Conservation (phyloP, 2,329 filamentous ascomycete genomes). For the Colletotrichum sp. region DNA sequence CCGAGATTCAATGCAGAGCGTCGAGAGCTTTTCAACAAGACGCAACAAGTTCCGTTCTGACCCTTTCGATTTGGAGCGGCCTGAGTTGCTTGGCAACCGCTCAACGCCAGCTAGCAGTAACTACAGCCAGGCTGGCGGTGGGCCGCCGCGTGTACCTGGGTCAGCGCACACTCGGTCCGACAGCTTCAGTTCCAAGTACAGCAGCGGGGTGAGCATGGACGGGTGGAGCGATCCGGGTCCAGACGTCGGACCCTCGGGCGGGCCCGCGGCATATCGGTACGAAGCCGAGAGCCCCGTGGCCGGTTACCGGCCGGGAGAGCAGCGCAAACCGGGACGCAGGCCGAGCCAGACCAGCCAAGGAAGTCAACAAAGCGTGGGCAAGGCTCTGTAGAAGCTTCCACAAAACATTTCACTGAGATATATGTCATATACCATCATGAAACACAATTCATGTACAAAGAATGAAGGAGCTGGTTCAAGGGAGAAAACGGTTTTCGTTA, state of each 20-base stretch:
- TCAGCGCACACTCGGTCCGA: slow-evolving; percentile 38
- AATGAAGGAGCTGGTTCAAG: neutral
- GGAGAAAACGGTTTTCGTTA: neutral
- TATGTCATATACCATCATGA: neutral
- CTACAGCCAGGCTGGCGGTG: slow-evolving; percentile 27
- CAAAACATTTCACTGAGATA: neutral
- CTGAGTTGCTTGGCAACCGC: slow-evolving; percentile 45
- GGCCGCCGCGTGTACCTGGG: slow-evolving; percentile 25
- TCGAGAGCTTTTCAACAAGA: slow-evolving; percentile 48
- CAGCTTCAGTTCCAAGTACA: slow-evolving; percentile 52
- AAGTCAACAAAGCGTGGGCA: slow-evolving; percentile 21
- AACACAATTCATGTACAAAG: slow-evolving; percentile 11
- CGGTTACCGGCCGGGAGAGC: slow-evolving; percentile 18
- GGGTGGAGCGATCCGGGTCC: slow-evolving; percentile 61
- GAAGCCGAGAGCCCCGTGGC: slow-evolving; percentile 28
- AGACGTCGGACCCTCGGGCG: slow-evolving; percentile 49
- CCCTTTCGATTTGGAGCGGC: slow-evolving; percentile 67
- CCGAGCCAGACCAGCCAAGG: slow-evolving; percentile 15
- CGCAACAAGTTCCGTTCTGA: slow-evolving; percentile 67
- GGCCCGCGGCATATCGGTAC: slow-evolving; percentile 23
- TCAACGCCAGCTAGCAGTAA: slow-evolving; percentile 35
- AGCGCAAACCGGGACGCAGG: slow-evolving; percentile 1
- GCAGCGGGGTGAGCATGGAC: slow-evolving; percentile 52
- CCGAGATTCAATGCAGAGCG: slow-evolving; percentile 43
- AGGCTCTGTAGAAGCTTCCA: slow-evolving; percentile 13